Evolutionary conservation across 164 flowering plant species (phyloP), one percentile per base, ranked within the genome.

Genomic region (Vitis amurensis): DNA sequence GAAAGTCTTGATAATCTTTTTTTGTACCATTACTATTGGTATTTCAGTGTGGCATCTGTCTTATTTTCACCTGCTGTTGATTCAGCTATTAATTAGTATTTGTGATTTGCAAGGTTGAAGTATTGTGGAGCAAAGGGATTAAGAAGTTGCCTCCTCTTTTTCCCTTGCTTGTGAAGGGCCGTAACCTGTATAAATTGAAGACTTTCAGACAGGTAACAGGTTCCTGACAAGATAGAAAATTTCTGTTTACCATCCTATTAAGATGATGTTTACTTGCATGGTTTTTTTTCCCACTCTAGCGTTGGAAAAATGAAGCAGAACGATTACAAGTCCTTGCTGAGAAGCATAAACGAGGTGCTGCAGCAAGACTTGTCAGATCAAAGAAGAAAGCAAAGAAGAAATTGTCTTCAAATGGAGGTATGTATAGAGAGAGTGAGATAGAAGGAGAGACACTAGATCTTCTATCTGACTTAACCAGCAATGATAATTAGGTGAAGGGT

Each of bases 141-240:
- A 81, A 84, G 81, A 78, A 57, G 70, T 74, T 86, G 84, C 85
- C 86, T 65, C 89, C 90, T 48, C 76, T 89, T 67, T 81, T 66
- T 79, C 91, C 91, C 70, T 77, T 86, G 80, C 90, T 87, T 49
- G 86, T 89, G 70, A 87, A 89, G 75, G 94, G 94, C 55, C 90
- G 91, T 29, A 89, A 85, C 71, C 84, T 89, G 23, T 89, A 87
- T 59, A 81, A 70, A 62, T 17, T 87, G 80, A 85, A 70, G 63
- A 87, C 91, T 49, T 80, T 72, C 60, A 77, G 91, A 78, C 90
- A 87, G 90, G 93, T 84, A 68, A 74, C 8, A 23, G 1, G 37
- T 63, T 3, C 61, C 7, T 14, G 3, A 27, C 11, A 12, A 11
- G 14, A 58, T 6, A 51, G 11, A 4, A 9, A 15, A 10, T 15